These are phyloP conservation scores for Monosporascus sp. DNA, from an alignment of 2,329 filamentous ascomycete species.

Conservation along the genomic window DNA sequence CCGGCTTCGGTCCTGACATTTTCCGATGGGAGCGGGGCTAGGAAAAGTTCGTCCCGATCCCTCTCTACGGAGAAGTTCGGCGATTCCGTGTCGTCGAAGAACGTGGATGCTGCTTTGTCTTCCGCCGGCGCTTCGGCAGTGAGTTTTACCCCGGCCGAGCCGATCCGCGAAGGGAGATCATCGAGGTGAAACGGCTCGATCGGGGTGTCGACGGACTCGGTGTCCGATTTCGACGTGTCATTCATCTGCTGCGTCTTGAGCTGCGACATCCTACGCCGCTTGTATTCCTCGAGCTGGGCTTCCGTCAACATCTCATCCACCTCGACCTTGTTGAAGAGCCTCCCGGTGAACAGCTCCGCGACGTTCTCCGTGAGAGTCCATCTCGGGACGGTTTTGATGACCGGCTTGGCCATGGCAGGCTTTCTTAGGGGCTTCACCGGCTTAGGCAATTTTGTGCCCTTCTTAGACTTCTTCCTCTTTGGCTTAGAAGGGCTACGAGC, in stretches of 20 bases:
- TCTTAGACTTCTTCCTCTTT: slow-evolving; percentile 38
- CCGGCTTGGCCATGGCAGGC: slow-evolving; percentile 16
- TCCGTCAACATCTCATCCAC: slow-evolving; percentile 56
- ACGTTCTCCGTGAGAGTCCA: slow-evolving; percentile 53
- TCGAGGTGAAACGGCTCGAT: slow-evolving; percentile 47
- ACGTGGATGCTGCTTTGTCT: slow-evolving; percentile 19
- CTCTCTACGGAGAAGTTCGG: slow-evolving; percentile 19
- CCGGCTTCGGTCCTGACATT: slow-evolving; percentile 6
- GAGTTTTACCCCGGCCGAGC: slow-evolving; percentile 30
- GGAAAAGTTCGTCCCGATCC: slow-evolving; percentile 7
- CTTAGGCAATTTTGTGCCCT: slow-evolving; percentile 20
- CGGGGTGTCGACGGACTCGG: slow-evolving; percentile 33
- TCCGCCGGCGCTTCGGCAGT: slow-evolving; percentile 22
- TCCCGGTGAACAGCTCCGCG: slow-evolving; percentile 49
- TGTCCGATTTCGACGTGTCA: slow-evolving; percentile 20
- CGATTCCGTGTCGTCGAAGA: slow-evolving; percentile 15
- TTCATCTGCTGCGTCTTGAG: slow-evolving; percentile 20
- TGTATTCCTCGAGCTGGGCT: slow-evolving; percentile 42
- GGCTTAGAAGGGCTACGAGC: slow-evolving; percentile 24
- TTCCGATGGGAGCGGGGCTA: neutral
- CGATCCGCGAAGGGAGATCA: slow-evolving; percentile 37
- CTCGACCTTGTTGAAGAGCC: slow-evolving; percentile 49
- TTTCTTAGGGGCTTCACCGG: slow-evolving; percentile 21
- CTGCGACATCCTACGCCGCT: slow-evolving; percentile 32
- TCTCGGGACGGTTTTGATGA: slow-evolving; percentile 31